These are phyloP conservation scores for Paramecium pentaurelia DNA, from an alignment of 73 alveolate species.

Conservation along the genomic window DNA sequence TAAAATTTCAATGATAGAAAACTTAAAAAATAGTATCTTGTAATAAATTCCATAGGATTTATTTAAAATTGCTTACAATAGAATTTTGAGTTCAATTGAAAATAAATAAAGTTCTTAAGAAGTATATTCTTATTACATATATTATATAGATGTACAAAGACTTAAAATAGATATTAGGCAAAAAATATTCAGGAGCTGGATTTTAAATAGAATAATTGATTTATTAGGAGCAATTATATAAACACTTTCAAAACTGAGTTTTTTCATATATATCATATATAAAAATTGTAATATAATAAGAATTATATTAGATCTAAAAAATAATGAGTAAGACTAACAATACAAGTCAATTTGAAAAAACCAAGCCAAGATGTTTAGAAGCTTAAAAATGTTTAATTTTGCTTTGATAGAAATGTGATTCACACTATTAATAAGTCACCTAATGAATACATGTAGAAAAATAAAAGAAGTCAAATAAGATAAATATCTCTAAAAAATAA, in stretches of 20 bases:
- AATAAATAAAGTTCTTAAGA: neutral
- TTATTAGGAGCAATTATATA: neutral
- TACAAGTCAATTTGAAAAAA: neutral
- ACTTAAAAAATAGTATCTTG: neutral
- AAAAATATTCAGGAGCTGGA: neutral
- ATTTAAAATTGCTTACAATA: neutral
- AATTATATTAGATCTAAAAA: neutral
- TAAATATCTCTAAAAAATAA: neutral
- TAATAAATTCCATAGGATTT: neutral
- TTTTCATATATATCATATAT: neutral
- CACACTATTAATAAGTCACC: neutral
- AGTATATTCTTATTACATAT: neutral
- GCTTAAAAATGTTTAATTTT: neutral
- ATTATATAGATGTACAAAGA: neutral
- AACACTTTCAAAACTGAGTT: slow-evolving; percentile 27
- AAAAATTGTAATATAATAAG: neutral
- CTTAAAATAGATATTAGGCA: neutral
- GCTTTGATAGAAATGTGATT: neutral
- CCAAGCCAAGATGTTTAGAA: neutral
- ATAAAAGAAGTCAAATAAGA: neutral
- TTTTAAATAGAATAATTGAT: slow-evolving; percentile 4
- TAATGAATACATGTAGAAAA: neutral
- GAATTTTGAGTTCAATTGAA: neutral
- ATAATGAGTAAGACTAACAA: too few species aligned
- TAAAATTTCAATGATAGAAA: neutral